Base-by-base conservation (phyloP, 2,329 filamentous ascomycete species). In the Phoma sp. region DNA sequence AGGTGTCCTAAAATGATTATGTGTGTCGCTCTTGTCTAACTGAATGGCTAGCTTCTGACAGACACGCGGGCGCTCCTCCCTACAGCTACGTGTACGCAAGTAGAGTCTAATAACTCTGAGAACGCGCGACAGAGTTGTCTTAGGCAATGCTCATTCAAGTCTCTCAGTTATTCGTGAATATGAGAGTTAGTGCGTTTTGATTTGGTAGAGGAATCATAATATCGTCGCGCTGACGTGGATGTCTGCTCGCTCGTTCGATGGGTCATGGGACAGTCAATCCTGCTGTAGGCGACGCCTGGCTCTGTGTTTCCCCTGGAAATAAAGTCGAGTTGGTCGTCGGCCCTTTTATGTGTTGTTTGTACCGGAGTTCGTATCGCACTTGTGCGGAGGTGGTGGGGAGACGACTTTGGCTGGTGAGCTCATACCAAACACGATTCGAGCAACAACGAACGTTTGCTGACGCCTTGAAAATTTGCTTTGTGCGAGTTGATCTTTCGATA, bases 71-170 rank as follows among this genome's bases (percentile, higher is more conserved):
- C 46, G 32, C 45, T 49, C 30, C 37, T 46, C 24, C 44, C 46
- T 42, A 37, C 52, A 24, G 41, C 41, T 42, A 8, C 32, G 46
- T 38, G 42, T 42, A 33, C 32, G 42, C 18, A 46, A 30, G 42
- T 32, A 41, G 52, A 36, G 41, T 55, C 52, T 46, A 40, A 55
- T 42, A 50, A 50, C 41, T 27, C 52, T 30, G 23, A 33, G 37
- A 50, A 14, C 27, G 41, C 42, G 32, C 36, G 32, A 41, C 25
- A 38, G 30, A 50, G 7, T 18, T n/a, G 33, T 37, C 33, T 33
- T 41, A 47, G 27, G 25, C 27, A 5, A 13, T 25, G 22, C 27
- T 47, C 46, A 47, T 55, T 6, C n/a, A 35, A 41, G 13, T 6
- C 25, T 49, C 30, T 18, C 27, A 29, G 27, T n/a, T 24, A 24